Conservation (phyloP, 768 basidiomycete species). For the Neoboletus brunneissimus region DNA sequence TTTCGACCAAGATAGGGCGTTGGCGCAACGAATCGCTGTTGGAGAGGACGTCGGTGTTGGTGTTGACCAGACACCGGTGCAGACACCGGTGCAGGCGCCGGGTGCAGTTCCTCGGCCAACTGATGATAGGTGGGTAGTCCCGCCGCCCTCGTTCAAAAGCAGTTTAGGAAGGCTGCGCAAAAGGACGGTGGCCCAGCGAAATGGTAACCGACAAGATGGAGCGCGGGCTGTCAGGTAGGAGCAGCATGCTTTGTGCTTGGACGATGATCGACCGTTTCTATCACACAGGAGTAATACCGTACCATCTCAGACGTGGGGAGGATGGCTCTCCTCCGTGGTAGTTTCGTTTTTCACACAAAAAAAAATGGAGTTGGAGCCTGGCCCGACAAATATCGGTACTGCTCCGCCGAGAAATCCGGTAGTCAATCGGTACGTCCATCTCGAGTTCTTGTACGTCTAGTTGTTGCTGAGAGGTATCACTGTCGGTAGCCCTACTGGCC, state of each 20-base stretch:
- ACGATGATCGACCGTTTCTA: not conserved
- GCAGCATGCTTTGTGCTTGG: not conserved
- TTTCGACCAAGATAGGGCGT: conserved; percentile 18
- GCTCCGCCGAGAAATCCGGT: not conserved
- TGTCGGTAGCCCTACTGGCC: conserved; percentile 19
- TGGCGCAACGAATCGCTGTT: conserved; percentile 21
- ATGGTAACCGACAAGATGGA: not conserved
- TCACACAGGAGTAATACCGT: not conserved
- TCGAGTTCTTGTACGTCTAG: not conserved
- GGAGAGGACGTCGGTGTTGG: conserved; percentile 6
- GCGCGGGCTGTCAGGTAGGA: conserved; percentile 11
- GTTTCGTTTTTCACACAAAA: too few species aligned
- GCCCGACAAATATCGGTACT: not conserved
- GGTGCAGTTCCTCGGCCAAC: not conserved
- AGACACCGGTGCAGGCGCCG: not conserved
- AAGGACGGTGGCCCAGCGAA: conserved; percentile 6
- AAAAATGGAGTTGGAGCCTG: too few species aligned
- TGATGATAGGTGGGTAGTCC: not conserved
- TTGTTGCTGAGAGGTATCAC: not conserved
- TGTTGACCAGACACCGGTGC: not conserved
- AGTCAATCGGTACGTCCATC: conserved; percentile 14
- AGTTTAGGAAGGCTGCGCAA: not conserved
- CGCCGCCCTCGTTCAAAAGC: not conserved
- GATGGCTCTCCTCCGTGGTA: conserved; percentile 21
- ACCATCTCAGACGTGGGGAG: conserved; percentile 11